phyloP scores from a whole-genome alignment of 768 basidiomycete genomes.

The Amanita pseudoporphyria region DNA sequence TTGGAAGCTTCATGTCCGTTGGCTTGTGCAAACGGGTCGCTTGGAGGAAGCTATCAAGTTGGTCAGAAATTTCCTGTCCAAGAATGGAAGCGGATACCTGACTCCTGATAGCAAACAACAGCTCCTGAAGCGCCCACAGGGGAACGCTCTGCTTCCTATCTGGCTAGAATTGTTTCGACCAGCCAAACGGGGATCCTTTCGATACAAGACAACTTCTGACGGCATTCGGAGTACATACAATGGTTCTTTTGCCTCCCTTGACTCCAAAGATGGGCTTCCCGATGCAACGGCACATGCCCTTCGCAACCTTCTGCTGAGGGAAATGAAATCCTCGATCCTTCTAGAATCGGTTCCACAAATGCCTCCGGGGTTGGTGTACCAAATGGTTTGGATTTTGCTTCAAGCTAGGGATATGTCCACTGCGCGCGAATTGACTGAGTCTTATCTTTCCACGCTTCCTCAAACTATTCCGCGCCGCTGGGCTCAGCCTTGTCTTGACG shows the following conservation, averaged over 20 bases:
- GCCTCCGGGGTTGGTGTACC: constrained; percentile 32
- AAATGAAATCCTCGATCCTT: constrained; percentile 27
- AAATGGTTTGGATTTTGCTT: constrained; percentile 38
- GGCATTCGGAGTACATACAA: not conserved
- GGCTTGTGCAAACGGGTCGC: constrained; percentile 41
- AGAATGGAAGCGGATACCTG: constrained; percentile 1
- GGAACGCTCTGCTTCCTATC: constrained; percentile 31
- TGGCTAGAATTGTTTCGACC: constrained; percentile 57
- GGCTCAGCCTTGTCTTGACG: constrained; percentile 31
- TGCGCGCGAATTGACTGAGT: constrained; percentile 35
- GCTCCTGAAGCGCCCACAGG: constrained; percentile 4
- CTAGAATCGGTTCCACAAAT: constrained; percentile 23
- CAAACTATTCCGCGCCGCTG: constrained; percentile 23
- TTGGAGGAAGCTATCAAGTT: constrained; percentile 53
- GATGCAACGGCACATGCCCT: not conserved
- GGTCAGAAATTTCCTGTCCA: constrained; percentile 18
- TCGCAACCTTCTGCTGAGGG: constrained; percentile 31
- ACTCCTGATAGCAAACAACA: not conserved
- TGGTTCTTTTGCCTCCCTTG: not conserved
- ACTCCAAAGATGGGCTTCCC: not conserved
- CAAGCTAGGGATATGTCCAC: constrained; percentile 24
- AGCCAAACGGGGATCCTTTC: constrained; percentile 22
- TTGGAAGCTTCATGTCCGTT: constrained; percentile 44
- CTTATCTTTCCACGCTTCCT: constrained; percentile 44
- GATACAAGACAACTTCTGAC: not conserved